Evolutionary conservation across 805 yeast species (phyloP).

Genomic region (Suhomyces pyralidae): DNA sequence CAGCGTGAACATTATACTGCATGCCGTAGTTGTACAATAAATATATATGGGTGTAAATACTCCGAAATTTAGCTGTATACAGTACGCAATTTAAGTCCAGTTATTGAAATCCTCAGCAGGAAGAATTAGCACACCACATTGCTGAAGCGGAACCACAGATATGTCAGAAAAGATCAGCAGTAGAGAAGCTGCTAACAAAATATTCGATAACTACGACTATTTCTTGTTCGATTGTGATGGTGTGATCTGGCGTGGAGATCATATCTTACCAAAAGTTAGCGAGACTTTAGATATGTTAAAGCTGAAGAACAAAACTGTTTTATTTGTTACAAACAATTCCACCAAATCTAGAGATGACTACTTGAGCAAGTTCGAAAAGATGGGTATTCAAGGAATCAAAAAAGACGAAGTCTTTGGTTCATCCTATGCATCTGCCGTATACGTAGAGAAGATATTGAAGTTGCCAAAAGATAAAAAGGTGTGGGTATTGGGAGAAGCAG

Average conservation of each 20-base stretch:
- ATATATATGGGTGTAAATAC: neutral
- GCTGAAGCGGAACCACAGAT: neutral
- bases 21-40: neutral
- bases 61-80: neutral
- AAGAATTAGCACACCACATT: neutral
- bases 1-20: too few species aligned
- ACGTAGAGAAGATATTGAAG: slow-evolving; percentile 70
- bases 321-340: slow-evolving; percentile 94
- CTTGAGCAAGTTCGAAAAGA: slow-evolving; percentile 64
- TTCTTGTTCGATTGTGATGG: slow-evolving; percentile 97
- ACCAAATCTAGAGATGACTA: slow-evolving; percentile 84
- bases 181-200: slow-evolving; percentile 46
- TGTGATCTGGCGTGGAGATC: slow-evolving; percentile 89
- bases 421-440: slow-evolving; percentile 87
- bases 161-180: slow-evolving; percentile 51
- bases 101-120: neutral
- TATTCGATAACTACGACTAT: slow-evolving; percentile 71
- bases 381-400: slow-evolving; percentile 47
- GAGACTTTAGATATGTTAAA: slow-evolving; percentile 71
- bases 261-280: slow-evolving; percentile 68
- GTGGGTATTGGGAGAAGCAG: slow-evolving; percentile 86
- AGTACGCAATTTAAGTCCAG: neutral
- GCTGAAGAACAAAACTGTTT: slow-evolving; percentile 55
- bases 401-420: slow-evolving; percentile 83
- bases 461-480: slow-evolving; percentile 75